Evolutionary conservation across 225 moss, liverwort and hornwort species (phyloP).

Genomic region (Pseudisothecium myosuroides): DNA sequence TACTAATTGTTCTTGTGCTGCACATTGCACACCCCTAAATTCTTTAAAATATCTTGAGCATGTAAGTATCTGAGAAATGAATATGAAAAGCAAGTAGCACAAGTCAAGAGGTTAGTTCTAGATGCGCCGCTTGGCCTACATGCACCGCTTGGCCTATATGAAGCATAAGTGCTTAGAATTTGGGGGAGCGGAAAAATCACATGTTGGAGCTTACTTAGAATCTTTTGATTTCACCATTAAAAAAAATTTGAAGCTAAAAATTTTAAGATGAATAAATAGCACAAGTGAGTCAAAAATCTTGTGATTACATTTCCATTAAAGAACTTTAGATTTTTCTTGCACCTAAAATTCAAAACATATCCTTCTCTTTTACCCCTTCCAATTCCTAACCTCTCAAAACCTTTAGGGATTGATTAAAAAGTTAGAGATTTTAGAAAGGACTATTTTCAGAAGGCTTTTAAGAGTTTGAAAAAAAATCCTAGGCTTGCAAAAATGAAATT

Average conservation of each 20-base stretch:
- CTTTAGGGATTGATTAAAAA: background rate
- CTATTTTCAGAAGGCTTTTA: background rate
- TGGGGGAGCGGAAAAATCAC: rapidly evolving
- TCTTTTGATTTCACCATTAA: rapidly evolving
- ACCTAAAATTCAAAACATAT: background rate
- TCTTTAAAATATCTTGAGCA: no score
- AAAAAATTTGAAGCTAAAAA: background rate
- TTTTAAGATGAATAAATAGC: background rate
- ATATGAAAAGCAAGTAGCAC: no score
- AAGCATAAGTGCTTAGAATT: background rate
- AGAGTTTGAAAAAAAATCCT: background rate
- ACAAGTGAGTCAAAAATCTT: background rate
- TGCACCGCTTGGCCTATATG: no score
- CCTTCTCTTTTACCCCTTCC: no score
- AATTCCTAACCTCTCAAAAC: rapidly evolving
- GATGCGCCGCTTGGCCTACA: no score
- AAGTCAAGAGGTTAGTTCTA: no score
- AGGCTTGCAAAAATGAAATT: background rate
- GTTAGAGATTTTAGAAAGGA: background rate
- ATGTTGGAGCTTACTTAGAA: background rate
- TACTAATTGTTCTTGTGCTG: no score
- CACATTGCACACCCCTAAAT: no score
- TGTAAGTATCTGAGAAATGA: no score
- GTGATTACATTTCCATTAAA: background rate
- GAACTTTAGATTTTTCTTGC: background rate